Evolutionary conservation across 805 yeast species (phyloP).

Genomic region (Wickerhamomyces canadensis): DNA sequence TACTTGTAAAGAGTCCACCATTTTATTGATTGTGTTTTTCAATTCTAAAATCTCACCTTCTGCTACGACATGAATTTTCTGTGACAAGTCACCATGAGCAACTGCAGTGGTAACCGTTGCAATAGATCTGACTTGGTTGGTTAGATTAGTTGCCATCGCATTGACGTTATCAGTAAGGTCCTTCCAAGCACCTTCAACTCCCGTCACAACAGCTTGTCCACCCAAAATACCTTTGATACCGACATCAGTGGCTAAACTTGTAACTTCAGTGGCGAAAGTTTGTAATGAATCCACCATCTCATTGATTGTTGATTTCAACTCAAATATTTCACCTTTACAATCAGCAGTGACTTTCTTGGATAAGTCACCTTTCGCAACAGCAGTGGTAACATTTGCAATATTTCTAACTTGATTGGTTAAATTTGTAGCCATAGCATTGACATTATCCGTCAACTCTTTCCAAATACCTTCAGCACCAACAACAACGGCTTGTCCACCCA

Average conservation of each 20-base stretch:
- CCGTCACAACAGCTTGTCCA: conserved; percentile 85
- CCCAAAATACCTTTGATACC: conserved; percentile 92
- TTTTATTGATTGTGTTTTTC: conserved; percentile 81
- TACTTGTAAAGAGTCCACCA: conserved; percentile 87
- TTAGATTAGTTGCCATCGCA: conserved; percentile 87
- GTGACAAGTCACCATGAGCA: conserved; percentile 86
- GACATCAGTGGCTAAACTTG: conserved; percentile 86
- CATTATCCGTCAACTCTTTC: conserved; percentile 85
- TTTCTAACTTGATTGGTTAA: conserved; percentile 85
- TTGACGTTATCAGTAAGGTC: conserved; percentile 87
- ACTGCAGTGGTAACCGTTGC: conserved; percentile 93
- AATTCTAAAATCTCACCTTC: conserved; percentile 86
- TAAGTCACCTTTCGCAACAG: conserved; percentile 86
- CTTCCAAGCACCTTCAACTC: conserved; percentile 90
- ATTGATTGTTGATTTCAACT: conserved; percentile 79
- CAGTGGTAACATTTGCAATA: conserved; percentile 80
- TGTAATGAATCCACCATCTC: conserved; percentile 91
- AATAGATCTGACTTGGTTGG: conserved; percentile 88
- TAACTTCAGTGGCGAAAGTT: conserved; percentile 82
- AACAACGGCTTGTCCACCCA: conserved; percentile 85
- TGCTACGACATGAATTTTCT: conserved; percentile 84
- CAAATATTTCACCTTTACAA: conserved; percentile 86
- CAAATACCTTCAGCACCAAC: conserved; percentile 83
- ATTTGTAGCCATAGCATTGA: conserved; percentile 86
- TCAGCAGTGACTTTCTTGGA: conserved; percentile 83